A percentile compares a stretch with the other conserved stretches of the same genome.
These are phyloP conservation scores for Mortierella sp. DNA, from an alignment of 371 early-diverging fungal species.

Conservation along the genomic window DNA sequence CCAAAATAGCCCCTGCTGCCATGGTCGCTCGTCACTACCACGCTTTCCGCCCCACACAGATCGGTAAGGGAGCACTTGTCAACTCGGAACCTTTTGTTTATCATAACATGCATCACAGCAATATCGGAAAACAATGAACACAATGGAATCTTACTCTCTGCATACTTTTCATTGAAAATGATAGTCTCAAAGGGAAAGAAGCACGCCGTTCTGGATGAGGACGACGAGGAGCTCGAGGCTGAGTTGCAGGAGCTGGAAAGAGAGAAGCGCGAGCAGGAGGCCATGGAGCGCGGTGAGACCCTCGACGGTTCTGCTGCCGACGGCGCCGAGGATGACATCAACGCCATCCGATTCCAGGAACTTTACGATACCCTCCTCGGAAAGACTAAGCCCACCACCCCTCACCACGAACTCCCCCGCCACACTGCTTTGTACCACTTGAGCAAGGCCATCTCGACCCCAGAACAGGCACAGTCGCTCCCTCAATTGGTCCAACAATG, in stretches of 20 bases:
- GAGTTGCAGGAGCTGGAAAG: conserved; percentile 51
- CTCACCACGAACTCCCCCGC: conserved; percentile 41
- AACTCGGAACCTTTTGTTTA: not conserved
- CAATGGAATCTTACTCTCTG: not conserved
- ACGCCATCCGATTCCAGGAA: conserved; percentile 30
- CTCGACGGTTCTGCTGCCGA: conserved; percentile 14
- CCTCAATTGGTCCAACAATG: conserved; percentile 60
- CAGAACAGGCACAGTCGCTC: conserved; percentile 40
- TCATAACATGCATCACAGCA: too few relatives aligned
- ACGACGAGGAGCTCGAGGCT: conserved; percentile 56
- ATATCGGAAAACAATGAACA: not conserved
- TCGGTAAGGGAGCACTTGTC: conserved; percentile 28
- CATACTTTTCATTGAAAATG: not conserved
- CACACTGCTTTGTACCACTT: conserved; percentile 42
- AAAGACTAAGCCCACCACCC: conserved; percentile 21
- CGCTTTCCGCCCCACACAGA: conserved; percentile 51
- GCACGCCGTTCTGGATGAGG: conserved; percentile 49
- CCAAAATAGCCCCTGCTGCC: conserved; percentile 30
- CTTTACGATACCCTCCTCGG: conserved; percentile 32
- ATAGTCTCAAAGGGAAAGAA: conserved; percentile 44
- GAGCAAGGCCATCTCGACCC: conserved; percentile 21
- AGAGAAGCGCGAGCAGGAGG: conserved; percentile 53
- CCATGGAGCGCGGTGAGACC: conserved; percentile 32
- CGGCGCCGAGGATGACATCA: not conserved
- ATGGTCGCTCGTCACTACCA: conserved; percentile 45